A percentile compares a stretch with the other conserved stretches of the same genome.
These are phyloP conservation scores for Xylaria castorea DNA, from an alignment of 495 filamentous ascomycete genomes.

Conservation along the genomic window DNA sequence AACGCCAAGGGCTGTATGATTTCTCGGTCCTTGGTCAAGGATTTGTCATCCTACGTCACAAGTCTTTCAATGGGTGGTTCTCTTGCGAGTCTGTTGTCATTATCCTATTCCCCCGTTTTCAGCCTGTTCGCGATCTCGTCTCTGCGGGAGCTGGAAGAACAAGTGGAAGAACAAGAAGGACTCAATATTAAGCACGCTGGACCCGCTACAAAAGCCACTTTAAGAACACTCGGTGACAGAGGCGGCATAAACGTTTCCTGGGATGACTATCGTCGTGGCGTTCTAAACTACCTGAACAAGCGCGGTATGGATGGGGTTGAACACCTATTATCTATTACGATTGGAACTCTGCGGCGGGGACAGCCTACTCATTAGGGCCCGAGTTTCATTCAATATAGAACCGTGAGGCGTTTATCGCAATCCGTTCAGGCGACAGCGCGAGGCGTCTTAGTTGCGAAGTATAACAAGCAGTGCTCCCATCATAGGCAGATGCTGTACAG, in stretches of 20 bases:
- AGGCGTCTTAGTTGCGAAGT: neutral
- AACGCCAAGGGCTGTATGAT: constrained; percentile 79
- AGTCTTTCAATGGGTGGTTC: constrained; percentile 49
- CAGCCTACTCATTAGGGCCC: constrained; percentile 26
- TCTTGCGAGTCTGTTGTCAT: constrained; percentile 67
- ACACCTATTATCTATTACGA: constrained; percentile 81
- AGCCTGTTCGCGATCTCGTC: constrained; percentile 70
- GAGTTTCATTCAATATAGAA: neutral
- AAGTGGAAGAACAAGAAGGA: constrained; percentile 49
- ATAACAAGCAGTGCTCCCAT: neutral
- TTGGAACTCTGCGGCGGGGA: constrained; percentile 70
- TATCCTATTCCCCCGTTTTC: constrained; percentile 72
- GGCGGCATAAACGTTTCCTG: constrained; percentile 73
- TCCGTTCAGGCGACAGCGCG: too few relatives aligned
- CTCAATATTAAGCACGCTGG: constrained; percentile 67
- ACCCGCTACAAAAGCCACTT: constrained; percentile 74
- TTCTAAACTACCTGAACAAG: constrained; percentile 72
- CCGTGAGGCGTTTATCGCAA: neutral
- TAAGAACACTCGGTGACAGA: constrained; percentile 67
- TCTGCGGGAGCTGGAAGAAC: constrained; percentile 71
- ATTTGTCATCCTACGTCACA: constrained; percentile 55
- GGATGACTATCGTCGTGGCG: constrained; percentile 77
- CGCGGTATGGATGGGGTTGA: constrained; percentile 70
- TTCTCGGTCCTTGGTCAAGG: constrained; percentile 51
- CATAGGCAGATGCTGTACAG: neutral